Evolutionary conservation across 139 green algal genomes (phyloP), one percentile per base, ranked within the genome.

Genomic region (Desmodesmus armatus): DNA sequence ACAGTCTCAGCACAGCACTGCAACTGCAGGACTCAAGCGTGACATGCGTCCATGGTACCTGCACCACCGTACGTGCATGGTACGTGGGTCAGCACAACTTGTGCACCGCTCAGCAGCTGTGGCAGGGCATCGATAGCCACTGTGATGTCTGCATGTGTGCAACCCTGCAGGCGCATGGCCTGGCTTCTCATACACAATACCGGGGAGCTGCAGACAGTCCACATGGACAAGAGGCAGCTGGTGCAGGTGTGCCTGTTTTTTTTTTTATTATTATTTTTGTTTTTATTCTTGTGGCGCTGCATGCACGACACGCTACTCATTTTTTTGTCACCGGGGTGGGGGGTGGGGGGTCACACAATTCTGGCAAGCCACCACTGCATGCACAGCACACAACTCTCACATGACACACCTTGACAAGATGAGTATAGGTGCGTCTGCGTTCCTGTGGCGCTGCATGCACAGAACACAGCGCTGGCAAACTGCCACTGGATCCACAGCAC

Each of bases 201-300:
- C 5, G 92, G 89, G 27, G 70, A 88, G 49, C 80, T 78, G 44
- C 83, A 89, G 40, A 90, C 87, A 13, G n/a, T 94, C 25, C 70
- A 91, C 35, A 83, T 95, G 37, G 95, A 98, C 89, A 98, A 98
- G 87, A 90, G 94, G 7, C 89, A 90, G 43, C 79, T 98, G 5
- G 95, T 96, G 11, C 87, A 93, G 80, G 92, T 90, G 65, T 4
- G 75, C 29, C 49, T 17, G 5, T 63, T 17, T 72, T 37, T 11
- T 17, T 6, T 31, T 9, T 15, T 31, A 15, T 17, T 31, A 15
- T 6, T 11, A 37, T 15, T 49, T 27, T 25, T 77, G 19, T 5
- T 6, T 49, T 43, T 60, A 25, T 39, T 31, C 25, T 78, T 23
- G 27, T 65, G 43, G 3, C 11, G 15, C 4, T 44, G 65, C 37